Evolutionary conservation across 257 asterid genomes (phyloP).

Genomic region (Nemophila menziesii): DNA sequence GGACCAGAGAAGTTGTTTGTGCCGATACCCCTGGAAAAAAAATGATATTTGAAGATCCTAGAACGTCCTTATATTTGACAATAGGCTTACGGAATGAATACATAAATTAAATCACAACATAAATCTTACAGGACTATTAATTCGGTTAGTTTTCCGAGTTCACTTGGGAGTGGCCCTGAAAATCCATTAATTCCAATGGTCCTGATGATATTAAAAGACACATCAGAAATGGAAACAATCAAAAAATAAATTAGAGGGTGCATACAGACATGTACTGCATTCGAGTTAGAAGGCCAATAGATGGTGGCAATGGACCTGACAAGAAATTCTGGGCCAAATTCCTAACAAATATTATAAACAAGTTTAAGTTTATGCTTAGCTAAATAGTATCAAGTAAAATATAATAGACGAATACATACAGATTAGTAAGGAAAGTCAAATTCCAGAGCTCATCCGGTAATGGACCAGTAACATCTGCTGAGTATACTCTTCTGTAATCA

Average conservation of each 20-base stretch:
- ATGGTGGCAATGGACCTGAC: conserved; percentile 52
- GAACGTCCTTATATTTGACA: too few relatives aligned
- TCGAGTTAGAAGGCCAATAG: conserved; percentile 42
- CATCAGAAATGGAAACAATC: neutral
- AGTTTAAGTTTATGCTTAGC: too few relatives aligned
- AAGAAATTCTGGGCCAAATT: conserved; percentile 44
- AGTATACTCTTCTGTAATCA: conserved; percentile 37
- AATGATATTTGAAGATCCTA: conserved; percentile 1
- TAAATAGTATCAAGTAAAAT: neutral
- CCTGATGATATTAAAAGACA: conserved; percentile 23
- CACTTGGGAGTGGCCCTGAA: conserved; percentile 62
- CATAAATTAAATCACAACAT: conserved; percentile 1
- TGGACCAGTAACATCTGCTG: conserved; percentile 25
- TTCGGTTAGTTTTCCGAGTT: conserved; percentile 51
- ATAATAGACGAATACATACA: conserved; percentile 23
- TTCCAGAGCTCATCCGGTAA: conserved; percentile 55
- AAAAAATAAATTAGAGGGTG: conserved; percentile 6
- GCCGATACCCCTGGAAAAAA: conserved; percentile 28
- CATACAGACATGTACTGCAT: conserved; percentile 52
- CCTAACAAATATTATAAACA: conserved; percentile 29
- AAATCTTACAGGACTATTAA: conserved; percentile 40
- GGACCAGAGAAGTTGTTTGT: conserved; percentile 74
- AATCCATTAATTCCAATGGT: conserved; percentile 40
- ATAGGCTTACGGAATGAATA: neutral
- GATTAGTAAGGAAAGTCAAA: conserved; percentile 30